These are phyloP conservation scores for Pleurotus ostreatus DNA, from an alignment of 768 basidiomycete genomes.

Conservation along the genomic window DNA sequence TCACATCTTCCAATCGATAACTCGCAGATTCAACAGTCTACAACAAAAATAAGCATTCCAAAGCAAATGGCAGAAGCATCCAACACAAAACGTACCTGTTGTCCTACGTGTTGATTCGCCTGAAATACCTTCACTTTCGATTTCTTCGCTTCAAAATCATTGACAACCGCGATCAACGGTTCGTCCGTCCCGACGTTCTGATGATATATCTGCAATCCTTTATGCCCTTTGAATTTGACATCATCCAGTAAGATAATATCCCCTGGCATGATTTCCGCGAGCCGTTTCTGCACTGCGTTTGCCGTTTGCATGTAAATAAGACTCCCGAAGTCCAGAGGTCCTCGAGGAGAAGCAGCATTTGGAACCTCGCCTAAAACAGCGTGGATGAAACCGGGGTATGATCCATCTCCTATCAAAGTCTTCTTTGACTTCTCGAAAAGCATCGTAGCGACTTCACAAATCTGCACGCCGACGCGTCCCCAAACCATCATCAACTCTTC, in stretches of 20 bases:
- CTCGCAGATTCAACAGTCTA: slow-evolving; percentile 72
- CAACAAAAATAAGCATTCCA: neutral
- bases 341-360: slow-evolving; percentile 41
- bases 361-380: slow-evolving; percentile 66
- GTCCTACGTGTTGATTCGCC: slow-evolving; percentile 83
- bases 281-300: slow-evolving; percentile 60
- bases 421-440: slow-evolving; percentile 77
- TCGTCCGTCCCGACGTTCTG: slow-evolving; percentile 50
- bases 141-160: slow-evolving; percentile 85
- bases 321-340: slow-evolving; percentile 59
- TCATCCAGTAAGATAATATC: slow-evolving; percentile 76
- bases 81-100: slow-evolving; percentile 52
- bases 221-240: slow-evolving; percentile 74
- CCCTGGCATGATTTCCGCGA: slow-evolving; percentile 82
- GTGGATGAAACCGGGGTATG: slow-evolving; percentile 72
- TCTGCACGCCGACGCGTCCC: slow-evolving; percentile 70
- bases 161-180: slow-evolving; percentile 69
- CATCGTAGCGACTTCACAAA: slow-evolving; percentile 64
- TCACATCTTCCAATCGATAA: slow-evolving; percentile 86
- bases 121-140: slow-evolving; percentile 81
- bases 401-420: slow-evolving; percentile 78
- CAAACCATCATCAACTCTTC: slow-evolving; percentile 72
- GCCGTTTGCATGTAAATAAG: slow-evolving; percentile 73
- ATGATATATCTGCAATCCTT: slow-evolving; percentile 72
- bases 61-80: neutral